phyloP scores from a whole-genome alignment of 2,329 filamentous ascomycete species.

The Xylariaceae sp. region DNA sequence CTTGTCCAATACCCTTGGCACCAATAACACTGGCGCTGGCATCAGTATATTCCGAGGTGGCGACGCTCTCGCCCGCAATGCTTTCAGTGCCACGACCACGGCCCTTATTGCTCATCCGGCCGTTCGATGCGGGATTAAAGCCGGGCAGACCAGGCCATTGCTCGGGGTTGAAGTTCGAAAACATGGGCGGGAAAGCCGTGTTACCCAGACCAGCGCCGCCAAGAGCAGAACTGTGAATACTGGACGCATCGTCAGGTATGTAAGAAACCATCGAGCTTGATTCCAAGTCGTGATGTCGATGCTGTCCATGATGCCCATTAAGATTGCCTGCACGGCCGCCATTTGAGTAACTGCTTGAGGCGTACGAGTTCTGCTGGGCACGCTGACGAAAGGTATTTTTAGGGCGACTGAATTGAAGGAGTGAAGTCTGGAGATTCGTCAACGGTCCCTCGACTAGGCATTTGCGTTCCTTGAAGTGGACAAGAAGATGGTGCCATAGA shows the following conservation, averaged over 20 bases:
- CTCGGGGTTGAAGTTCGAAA: conserved; percentile 87
- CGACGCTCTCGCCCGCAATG: conserved; percentile 89
- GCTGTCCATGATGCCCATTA: conserved; percentile 46
- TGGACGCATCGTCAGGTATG: conserved; percentile 96
- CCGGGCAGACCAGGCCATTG: conserved; percentile 85
- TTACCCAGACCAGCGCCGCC: conserved; percentile 79
- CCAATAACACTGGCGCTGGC: conserved; percentile 79
- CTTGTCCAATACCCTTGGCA: conserved; percentile 77
- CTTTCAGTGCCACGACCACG: conserved; percentile 75
- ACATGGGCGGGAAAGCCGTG: conserved; percentile 91
- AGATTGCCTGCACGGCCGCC: conserved; percentile 43
- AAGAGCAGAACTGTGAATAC: conserved; percentile 89
- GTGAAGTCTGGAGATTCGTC: conserved; percentile 92
- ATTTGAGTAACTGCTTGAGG: conserved; percentile 45
- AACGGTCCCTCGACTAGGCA: conserved; percentile 95
- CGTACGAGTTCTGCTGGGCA: conserved; percentile 75
- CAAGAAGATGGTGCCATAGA: conserved; percentile 91
- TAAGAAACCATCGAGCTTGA: conserved; percentile 91
- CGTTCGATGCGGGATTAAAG: conserved; percentile 56
- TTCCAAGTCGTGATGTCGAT: conserved; percentile 66
- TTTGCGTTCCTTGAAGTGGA: conserved; percentile 96
- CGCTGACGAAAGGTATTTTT: conserved; percentile 94
- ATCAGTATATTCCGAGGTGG: conserved; percentile 89
- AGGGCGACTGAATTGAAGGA: conserved; percentile 92
- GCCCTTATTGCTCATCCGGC: conserved; percentile 70